Evolutionary conservation across 441 rosid species (phyloP).

Genomic region (Mallotus japonicus): DNA sequence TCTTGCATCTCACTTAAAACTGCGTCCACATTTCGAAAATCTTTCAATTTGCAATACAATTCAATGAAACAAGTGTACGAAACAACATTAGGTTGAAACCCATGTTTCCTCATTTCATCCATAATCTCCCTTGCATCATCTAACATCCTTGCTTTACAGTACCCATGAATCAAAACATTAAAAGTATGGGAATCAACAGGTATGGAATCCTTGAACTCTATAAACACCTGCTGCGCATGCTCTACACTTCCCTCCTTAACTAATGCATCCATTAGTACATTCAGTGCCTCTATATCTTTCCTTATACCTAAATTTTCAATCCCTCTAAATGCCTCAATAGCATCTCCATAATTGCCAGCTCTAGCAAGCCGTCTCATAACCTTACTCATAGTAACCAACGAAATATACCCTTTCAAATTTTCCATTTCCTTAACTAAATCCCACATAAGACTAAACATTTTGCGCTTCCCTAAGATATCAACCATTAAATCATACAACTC

Average conservation of each 20-base stretch:
- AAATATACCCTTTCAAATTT: slow-evolving; percentile 37
- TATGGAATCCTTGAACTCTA: slow-evolving; percentile 41
- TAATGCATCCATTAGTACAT: slow-evolving; percentile 67
- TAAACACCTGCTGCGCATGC: slow-evolving; percentile 47
- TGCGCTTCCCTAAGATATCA: slow-evolving; percentile 59
- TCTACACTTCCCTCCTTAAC: slow-evolving; percentile 62
- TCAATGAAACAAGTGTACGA: slow-evolving; percentile 67
- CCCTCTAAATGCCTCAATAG: slow-evolving; percentile 56
- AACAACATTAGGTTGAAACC: slow-evolving; percentile 48
- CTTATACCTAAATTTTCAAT: slow-evolving; percentile 50
- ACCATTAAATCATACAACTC: slow-evolving; percentile 57
- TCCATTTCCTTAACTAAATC: slow-evolving; percentile 55
- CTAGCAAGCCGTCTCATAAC: slow-evolving; percentile 66
- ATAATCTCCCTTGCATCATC: slow-evolving; percentile 50
- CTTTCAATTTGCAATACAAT: slow-evolving; percentile 54
- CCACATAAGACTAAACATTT: slow-evolving; percentile 59
- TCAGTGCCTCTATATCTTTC: slow-evolving; percentile 46
- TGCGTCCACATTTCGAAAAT: slow-evolving; percentile 57
- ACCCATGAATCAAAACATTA: slow-evolving; percentile 71
- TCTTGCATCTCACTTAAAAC: slow-evolving; percentile 62
- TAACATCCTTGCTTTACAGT: slow-evolving; percentile 60
- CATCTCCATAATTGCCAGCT: slow-evolving; percentile 49
- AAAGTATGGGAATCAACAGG: slow-evolving; percentile 37
- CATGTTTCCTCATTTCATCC: slow-evolving; percentile 53
- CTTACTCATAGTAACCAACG: slow-evolving; percentile 55